These are phyloP conservation scores for Pseudovirgaria hyperparasitica DNA, from an alignment of 2,329 filamentous ascomycete genomes.

Conservation along the genomic window DNA sequence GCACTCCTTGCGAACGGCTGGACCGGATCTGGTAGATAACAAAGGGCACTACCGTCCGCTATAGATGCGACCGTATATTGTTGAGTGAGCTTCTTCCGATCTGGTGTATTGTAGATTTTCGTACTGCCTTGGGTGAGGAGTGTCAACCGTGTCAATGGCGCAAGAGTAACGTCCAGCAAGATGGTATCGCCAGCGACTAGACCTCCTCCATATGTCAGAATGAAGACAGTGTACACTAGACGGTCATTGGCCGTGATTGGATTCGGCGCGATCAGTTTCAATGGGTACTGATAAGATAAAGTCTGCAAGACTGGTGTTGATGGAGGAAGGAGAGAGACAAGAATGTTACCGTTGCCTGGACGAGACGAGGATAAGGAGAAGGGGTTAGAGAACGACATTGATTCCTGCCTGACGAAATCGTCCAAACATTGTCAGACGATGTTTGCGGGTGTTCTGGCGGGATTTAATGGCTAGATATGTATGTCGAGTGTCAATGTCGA, in stretches of 20 bases:
- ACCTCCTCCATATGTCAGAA: slow-evolving; percentile 89
- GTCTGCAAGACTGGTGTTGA: slow-evolving; percentile 57
- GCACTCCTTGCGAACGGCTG: slow-evolving; percentile 78
- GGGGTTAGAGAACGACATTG: slow-evolving; percentile 42
- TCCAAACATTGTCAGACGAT: no score
- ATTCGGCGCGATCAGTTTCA: slow-evolving; percentile 81
- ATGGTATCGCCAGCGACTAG: slow-evolving; percentile 80
- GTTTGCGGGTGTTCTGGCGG: no score
- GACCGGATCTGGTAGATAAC: slow-evolving; percentile 76
- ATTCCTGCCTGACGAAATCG: no score
- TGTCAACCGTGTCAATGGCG: slow-evolving; percentile 50
- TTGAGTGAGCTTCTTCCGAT: slow-evolving; percentile 30
- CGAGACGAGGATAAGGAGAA: slow-evolving; percentile 62
- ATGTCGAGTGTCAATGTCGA: no score
- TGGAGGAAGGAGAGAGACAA: slow-evolving; percentile 60
- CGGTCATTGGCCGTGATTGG: slow-evolving; percentile 30
- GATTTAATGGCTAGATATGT: no score
- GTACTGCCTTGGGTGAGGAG: slow-evolving; percentile 63
- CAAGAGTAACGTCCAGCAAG: slow-evolving; percentile 56
- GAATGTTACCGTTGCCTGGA: slow-evolving; percentile 67
- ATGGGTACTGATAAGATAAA: slow-evolving; percentile 81
- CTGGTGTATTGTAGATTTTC: slow-evolving; percentile 79
- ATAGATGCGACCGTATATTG: slow-evolving; percentile 39
- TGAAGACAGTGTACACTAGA: slow-evolving; percentile 65
- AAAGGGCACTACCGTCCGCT: slow-evolving; percentile 36